A percentile compares a stretch with the other conserved stretches of the same genome.
Evolutionary conservation across 805 yeast genomes (phyloP).

Genomic region (Schwanniomyces yamadae): DNA sequence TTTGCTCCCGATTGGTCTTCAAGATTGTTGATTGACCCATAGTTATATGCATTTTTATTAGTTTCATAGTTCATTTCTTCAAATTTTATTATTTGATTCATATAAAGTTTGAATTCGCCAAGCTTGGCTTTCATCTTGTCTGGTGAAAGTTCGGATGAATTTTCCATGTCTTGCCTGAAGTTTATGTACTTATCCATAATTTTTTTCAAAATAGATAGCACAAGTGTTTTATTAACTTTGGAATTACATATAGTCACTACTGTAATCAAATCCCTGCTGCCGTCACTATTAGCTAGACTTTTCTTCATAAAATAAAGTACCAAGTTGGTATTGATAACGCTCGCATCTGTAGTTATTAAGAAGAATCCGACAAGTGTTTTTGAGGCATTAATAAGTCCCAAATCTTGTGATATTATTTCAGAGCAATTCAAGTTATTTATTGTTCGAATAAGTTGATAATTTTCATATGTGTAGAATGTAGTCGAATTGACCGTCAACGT

Average conservation of each 20-base stretch:
- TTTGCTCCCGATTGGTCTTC: constrained; percentile 15
- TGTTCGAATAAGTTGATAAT: constrained; percentile 40
- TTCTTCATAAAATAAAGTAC: constrained; percentile 51
- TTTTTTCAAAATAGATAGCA: constrained; percentile 48
- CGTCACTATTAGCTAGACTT: constrained; percentile 37
- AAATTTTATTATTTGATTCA: constrained; percentile 55
- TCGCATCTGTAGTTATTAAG: constrained; percentile 24
- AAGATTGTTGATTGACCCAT: constrained; percentile 24
- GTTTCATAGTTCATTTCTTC: constrained; percentile 49
- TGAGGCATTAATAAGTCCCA: constrained; percentile 53
- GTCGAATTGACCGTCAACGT: constrained; percentile 56
- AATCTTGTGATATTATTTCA: constrained; percentile 53
- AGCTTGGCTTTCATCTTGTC: constrained; percentile 22
- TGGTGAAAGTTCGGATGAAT: constrained; percentile 6
- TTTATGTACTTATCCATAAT: constrained; percentile 50
- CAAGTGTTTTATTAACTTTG: constrained; percentile 44
- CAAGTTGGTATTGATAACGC: constrained; percentile 28
- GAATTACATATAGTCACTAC: constrained; percentile 49
- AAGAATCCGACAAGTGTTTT: constrained; percentile 41
- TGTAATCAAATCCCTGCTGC: constrained; percentile 50
- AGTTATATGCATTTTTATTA: constrained; percentile 30
- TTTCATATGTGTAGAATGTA: constrained; percentile 58
- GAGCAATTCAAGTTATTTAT: constrained; percentile 48
- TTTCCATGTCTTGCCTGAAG: constrained; percentile 32
- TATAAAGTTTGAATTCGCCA: constrained; percentile 54